Conservation (phyloP, 2,329 filamentous ascomycete genomes). For the Fusarium sp. region DNA sequence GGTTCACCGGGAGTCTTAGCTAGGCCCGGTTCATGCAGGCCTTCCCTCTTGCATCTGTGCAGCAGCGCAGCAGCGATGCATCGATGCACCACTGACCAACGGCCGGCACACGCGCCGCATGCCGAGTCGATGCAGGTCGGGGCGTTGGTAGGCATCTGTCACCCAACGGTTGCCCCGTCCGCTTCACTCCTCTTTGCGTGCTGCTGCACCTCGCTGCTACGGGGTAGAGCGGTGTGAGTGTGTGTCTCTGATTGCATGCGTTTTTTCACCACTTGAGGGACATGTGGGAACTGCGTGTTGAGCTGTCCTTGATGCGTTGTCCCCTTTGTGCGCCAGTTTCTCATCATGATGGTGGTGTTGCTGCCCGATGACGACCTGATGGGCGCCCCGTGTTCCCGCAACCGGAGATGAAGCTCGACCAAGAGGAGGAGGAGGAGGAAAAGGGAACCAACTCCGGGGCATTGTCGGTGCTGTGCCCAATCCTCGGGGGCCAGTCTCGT, state of each 20-base stretch:
- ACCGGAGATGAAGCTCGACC: constrained; percentile 19
- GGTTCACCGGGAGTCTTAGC: constrained; percentile 32
- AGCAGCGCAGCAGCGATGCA: constrained; percentile 43
- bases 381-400: constrained; percentile 26
- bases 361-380: constrained; percentile 47
- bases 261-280: constrained; percentile 30
- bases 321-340: constrained; percentile 36
- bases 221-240: constrained; percentile 41
- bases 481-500: neutral
- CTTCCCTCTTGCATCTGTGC: constrained; percentile 43
- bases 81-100: constrained; percentile 36
- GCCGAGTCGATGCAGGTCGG: constrained; percentile 38
- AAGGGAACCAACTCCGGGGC: neutral
- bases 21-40: constrained; percentile 47
- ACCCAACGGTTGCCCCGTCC: constrained; percentile 43
- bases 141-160: constrained; percentile 35
- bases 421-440: neutral
- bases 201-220: constrained; percentile 38
- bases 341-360: constrained; percentile 40
- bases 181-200: constrained; percentile 41
- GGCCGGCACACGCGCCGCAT: constrained; percentile 34
- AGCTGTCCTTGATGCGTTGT: constrained; percentile 46
- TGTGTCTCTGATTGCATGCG: constrained; percentile 38
- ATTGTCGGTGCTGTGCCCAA: neutral
- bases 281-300: constrained; percentile 44